These are phyloP conservation scores for Aspergillus sclerotioniger DNA, from an alignment of 495 filamentous ascomycete genomes.

Conservation along the genomic window DNA sequence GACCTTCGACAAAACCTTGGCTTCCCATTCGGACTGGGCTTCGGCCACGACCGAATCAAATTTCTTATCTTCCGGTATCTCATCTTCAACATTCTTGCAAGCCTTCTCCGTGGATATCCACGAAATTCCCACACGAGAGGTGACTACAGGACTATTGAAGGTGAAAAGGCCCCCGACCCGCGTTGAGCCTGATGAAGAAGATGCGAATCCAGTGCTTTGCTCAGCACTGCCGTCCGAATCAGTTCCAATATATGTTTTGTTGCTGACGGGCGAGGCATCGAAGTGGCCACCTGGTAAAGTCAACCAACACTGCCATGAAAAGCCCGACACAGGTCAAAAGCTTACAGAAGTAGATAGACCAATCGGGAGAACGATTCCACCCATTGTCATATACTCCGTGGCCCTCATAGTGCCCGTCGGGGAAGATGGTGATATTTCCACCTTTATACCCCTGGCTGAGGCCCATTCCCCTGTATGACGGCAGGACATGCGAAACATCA, in stretches of 20 bases:
- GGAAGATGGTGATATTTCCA: slow-evolving; percentile 55
- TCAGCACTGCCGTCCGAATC: slow-evolving; percentile 29
- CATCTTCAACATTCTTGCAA: slow-evolving; percentile 54
- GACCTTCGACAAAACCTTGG: slow-evolving; percentile 60
- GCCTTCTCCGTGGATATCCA: slow-evolving; percentile 65
- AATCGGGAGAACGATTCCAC: slow-evolving; percentile 58
- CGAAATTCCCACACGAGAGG: slow-evolving; percentile 67
- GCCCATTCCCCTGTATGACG: slow-evolving; percentile 57
- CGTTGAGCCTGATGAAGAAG: slow-evolving; percentile 26
- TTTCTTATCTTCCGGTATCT: slow-evolving; percentile 53
- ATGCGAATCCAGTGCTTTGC: slow-evolving; percentile 25
- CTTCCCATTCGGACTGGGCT: slow-evolving; percentile 57
- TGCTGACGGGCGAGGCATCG: slow-evolving; percentile 40
- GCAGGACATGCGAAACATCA: slow-evolving; percentile 70
- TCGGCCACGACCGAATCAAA: slow-evolving; percentile 48
- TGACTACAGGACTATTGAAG: slow-evolving; percentile 39
- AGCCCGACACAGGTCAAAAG: neutral
- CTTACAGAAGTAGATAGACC: slow-evolving; percentile 67
- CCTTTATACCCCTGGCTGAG: slow-evolving; percentile 65
- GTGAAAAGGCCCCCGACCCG: slow-evolving; percentile 38
- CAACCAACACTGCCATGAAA: neutral
- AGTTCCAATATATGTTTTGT: slow-evolving; percentile 29
- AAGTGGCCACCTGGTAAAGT: slow-evolving; percentile 52
- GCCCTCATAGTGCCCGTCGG: slow-evolving; percentile 60
- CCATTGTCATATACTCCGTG: slow-evolving; percentile 63